Evolutionary conservation across 1,139 yeast genomes (phyloP), one percentile per base, ranked within the genome.

Genomic region (Candida gigantensis): DNA sequence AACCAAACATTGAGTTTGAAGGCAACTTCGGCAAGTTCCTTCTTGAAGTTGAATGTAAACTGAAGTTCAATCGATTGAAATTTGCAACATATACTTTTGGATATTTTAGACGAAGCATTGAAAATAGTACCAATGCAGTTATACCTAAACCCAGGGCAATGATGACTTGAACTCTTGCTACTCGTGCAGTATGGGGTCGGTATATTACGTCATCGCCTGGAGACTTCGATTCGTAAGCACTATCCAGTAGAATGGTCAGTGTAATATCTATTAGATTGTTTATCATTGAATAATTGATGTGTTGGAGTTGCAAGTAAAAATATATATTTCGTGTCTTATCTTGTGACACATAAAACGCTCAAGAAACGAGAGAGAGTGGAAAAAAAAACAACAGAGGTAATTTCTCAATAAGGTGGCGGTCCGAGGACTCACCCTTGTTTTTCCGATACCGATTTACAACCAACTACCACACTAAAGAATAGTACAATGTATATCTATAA

Each of bases 61-160:
- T 54, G 49, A 58, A 46, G 56, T 78, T 57, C 57, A 64, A 51
- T 30, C 58, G 58, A 53, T 68, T 59, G 65, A 75, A 65, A 67
- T 76, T 55, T 48, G 74, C 62, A 63, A 86, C 87, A 49, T 86
- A 87, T 15, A 87, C 68, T 52, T 77, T 77, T 12, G 90, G 89
- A 69, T 86, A 81, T 41, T 75, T 72, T 33, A 74, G 71, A 30
- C 94, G 63, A 28, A 86, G 64, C 1, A 83, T 41, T 28, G 89
- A 79, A 53, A 87, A 87, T 2, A 79, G 57, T 3, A 81, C 43
- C 40, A 85, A 71, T 2, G 95, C 89, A 23, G 75, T 60, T 4
- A 77, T 43, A 0, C 96, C 96, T 12, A 86, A 55, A 0, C 77
- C 55, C 3, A 72, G 51, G 1, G 95, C 90, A 32, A 87, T 72